Conservation (phyloP, 2,329 filamentous ascomycete species). For the Talaromyces sp. region DNA sequence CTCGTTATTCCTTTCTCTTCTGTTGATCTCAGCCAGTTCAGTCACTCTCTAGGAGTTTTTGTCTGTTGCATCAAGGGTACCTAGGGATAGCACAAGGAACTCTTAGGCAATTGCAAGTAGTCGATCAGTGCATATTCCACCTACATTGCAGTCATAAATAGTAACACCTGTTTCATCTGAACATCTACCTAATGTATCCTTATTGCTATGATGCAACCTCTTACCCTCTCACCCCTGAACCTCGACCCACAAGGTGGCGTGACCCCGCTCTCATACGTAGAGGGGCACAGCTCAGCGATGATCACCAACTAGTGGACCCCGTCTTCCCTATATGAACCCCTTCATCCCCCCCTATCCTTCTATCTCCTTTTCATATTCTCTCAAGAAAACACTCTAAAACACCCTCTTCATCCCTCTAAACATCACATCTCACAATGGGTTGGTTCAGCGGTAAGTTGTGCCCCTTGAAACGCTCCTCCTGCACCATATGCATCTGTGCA, state of each 20-base stretch:
- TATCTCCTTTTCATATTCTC: neutral
- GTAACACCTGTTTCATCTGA: too few relatives aligned
- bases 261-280: slow-evolving; percentile 1
- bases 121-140: too few relatives aligned
- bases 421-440: slow-evolving; percentile 25
- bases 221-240: neutral
- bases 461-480: too few relatives aligned
- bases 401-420: slow-evolving; percentile 1
- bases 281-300: neutral
- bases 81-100: neutral
- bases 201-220: too few relatives aligned
- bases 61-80: too few relatives aligned
- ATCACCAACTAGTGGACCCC: neutral
- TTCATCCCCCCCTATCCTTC: neutral
- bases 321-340: slow-evolving; percentile 2
- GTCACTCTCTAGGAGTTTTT: neutral
- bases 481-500: too few relatives aligned
- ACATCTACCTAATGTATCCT: too few relatives aligned
- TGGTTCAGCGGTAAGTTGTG: slow-evolving; percentile 26
- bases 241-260: slow-evolving; percentile 1
- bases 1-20: slow-evolving; percentile 12
- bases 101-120: too few relatives aligned
- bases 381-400: neutral
- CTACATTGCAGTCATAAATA: too few relatives aligned
- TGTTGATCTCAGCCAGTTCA: neutral